phyloP scores from a whole-genome alignment of 2,329 filamentous ascomycete species.

The Lasiodiplodia theobromae region DNA sequence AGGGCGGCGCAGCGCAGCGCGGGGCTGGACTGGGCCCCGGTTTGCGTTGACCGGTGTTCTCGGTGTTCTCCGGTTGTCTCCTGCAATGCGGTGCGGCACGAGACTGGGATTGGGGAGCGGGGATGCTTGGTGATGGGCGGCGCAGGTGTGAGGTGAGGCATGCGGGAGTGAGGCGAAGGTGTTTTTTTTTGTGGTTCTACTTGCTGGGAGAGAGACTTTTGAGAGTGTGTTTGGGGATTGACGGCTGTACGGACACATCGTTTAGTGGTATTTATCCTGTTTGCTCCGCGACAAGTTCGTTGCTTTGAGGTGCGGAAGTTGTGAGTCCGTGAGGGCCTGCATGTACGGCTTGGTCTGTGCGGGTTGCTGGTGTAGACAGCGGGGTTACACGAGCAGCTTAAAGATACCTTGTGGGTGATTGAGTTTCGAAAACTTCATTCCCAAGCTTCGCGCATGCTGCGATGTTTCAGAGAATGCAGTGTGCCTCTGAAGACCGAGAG shows the following conservation, averaged over 20 bases:
- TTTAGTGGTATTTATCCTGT: background rate
- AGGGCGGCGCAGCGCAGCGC: background rate
- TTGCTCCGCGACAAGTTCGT: background rate
- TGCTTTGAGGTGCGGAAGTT: constrained; percentile 1
- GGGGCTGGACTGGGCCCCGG: background rate
- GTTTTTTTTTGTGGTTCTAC: background rate
- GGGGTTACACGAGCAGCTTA: background rate
- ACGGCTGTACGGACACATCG: no score
- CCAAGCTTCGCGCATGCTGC: background rate
- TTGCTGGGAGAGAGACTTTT: background rate
- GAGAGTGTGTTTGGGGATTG: background rate
- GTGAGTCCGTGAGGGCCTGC: background rate
- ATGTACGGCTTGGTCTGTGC: background rate
- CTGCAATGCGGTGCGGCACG: background rate
- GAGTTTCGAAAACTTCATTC: background rate
- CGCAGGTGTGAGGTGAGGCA: background rate
- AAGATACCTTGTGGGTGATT: background rate
- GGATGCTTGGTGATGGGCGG: background rate
- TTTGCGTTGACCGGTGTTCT: background rate
- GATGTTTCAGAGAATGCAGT: background rate
- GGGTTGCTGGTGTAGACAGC: background rate
- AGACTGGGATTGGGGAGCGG: background rate
- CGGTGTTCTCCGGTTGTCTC: background rate
- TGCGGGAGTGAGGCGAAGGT: constrained; percentile 1
- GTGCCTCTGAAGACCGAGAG: background rate